These are phyloP conservation scores for Plasmodium vivax DNA, from an alignment of 169 alveolate species.

Conservation along the genomic window DNA sequence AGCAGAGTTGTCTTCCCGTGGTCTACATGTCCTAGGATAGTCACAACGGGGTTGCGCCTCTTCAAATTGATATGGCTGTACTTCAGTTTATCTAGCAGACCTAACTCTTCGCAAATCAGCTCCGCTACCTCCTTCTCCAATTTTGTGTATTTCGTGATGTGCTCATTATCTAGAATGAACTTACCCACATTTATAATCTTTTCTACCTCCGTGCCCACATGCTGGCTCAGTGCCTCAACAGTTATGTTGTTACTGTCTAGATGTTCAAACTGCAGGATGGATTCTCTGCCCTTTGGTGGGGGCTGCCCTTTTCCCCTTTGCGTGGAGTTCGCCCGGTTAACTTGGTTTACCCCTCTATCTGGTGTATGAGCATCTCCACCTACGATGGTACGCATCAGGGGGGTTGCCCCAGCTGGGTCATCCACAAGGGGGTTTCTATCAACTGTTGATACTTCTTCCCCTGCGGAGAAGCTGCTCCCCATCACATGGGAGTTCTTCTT, in stretches of 20 bases:
- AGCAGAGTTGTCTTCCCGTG: constrained; percentile 97
- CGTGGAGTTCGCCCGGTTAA: not conserved
- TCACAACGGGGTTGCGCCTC: constrained; percentile 92
- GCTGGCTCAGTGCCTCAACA: constrained; percentile 81
- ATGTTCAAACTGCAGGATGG: constrained; percentile 8
- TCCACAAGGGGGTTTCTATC: not conserved
- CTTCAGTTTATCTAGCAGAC: constrained; percentile 90
- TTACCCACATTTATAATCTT: constrained; percentile 90
- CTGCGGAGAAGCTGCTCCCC: not conserved
- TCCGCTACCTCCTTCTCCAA: constrained; percentile 58
- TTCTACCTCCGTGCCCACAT: constrained; percentile 89
- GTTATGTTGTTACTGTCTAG: constrained; percentile 72
- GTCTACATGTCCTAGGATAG: constrained; percentile 98
- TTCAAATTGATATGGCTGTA: constrained; percentile 87
- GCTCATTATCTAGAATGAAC: constrained; percentile 92
- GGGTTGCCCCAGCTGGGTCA: not conserved
- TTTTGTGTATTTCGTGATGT: constrained; percentile 91
- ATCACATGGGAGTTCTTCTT: not conserved
- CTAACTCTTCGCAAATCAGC: constrained; percentile 92
- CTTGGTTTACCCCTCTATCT: not conserved
- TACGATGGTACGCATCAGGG: not conserved
- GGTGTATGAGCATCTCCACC: not conserved
- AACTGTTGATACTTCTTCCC: not conserved
- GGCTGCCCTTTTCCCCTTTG: not conserved
- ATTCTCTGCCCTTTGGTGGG: not conserved